Evolutionary conservation across 2,329 filamentous ascomycete species (phyloP).

Genomic region (Dendryphion nanum): DNA sequence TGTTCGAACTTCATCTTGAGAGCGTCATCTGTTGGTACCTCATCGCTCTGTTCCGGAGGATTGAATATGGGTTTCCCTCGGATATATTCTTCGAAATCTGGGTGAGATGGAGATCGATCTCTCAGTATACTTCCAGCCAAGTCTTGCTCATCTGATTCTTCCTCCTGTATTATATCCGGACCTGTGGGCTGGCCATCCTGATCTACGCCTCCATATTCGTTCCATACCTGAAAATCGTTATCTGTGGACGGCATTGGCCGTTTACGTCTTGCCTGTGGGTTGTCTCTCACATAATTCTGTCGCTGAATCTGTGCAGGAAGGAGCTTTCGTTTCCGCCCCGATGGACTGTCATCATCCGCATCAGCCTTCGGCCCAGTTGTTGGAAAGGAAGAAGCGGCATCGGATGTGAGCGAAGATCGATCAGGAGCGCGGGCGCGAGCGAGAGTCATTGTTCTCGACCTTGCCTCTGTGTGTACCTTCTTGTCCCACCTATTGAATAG

Average conservation of each 20-base stretch:
- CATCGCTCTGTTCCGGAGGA: too few relatives aligned
- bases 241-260: too few relatives aligned
- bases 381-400: neutral
- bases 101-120: neutral
- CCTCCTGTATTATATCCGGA: neutral
- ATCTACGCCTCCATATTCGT: neutral
- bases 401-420: neutral
- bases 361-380: neutral
- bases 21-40: neutral
- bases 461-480: neutral
- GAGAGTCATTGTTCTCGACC: neutral
- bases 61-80: neutral
- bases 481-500: conserved; percentile 3
- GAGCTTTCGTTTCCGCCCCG: neutral
- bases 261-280: too few relatives aligned
- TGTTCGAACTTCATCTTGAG: conserved; percentile 12
- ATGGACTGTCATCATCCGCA: neutral
- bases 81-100: neutral
- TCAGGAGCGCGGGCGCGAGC: neutral
- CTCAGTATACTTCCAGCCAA: neutral
- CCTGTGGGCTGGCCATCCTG: neutral
- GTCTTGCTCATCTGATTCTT: neutral
- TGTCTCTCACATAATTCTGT: neutral
- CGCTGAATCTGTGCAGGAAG: neutral
- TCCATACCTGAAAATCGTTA: too few relatives aligned